Base-by-base conservation (phyloP, 2,329 filamentous ascomycete genomes). In the Basipetospora chlamydospora region DNA sequence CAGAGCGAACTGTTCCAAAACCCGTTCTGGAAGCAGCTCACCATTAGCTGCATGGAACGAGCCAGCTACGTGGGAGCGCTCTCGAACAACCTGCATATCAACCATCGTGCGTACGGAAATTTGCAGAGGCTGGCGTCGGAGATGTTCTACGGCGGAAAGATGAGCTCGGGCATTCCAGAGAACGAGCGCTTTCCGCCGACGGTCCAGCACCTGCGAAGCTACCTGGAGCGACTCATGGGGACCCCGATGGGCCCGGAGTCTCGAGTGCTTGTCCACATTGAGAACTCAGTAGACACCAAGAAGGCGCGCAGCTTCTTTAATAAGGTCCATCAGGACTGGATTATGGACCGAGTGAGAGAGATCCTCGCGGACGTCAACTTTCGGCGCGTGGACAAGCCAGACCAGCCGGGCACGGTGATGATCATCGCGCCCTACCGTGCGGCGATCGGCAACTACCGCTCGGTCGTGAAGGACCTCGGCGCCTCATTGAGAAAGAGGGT, bases 361-460 rank as follows among this genome's bases (percentile, higher is more conserved):
- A 46, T 64, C 0, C 38, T 63, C 3, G 23, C 37, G 3, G 52
- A 59, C 33, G 12, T 41, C 0, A 11, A 46, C 0, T 66, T 66
- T 29, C 41, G 41, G 4, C 53, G 49, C 9, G 41, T 56, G 0
- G 46, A 49, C 1, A 42, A 49, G 3, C 16, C 37, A 0, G 35
- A 31, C 1, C 31, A 43, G 10, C 47, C 48, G 0, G 62, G 62
- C 0, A 55, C 48, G 0, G 55, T 67, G n/a, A 50, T 67, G 39
- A 55, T 67, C 2, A 50, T 63, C 9, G 56, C 62, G 0, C 63
- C 63, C 0, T 67, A 67, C 44, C 59, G 55, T 13, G 48, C 55
- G 0, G 54, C 63, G 0, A 47, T 54, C 4, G 39, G 42, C 0
- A 47, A 57, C 10, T 67, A 67, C 37, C 39, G 46, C 3, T 39